Conservation (phyloP, 2,329 filamentous ascomycete species). For the Scedosporium apiospermum region DNA sequence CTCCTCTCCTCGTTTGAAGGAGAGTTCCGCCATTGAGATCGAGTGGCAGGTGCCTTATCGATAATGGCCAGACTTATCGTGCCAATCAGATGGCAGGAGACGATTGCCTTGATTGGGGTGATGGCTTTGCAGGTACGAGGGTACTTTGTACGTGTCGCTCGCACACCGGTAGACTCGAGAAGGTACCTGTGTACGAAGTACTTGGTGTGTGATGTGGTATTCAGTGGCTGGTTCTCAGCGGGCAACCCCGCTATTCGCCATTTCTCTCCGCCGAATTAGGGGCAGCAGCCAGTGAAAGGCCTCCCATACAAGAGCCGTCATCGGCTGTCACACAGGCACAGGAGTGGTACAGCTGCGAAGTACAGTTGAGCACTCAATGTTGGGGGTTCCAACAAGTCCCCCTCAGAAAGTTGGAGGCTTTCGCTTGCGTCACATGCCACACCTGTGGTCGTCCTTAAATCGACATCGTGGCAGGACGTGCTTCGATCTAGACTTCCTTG, state of each 20-base stretch:
- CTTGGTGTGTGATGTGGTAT: no score
- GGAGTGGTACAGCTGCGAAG: no score
- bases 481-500: no score
- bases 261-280: not conserved
- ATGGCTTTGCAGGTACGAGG: not conserved
- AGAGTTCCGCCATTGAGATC: not conserved
- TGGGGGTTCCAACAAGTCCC: no score
- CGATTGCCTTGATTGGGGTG: not conserved
- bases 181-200: no score
- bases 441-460: no score
- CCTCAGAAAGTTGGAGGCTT: no score
- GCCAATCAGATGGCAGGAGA: not conserved
- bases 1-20: not conserved
- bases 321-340: not conserved
- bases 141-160: not conserved
- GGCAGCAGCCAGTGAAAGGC: not conserved
- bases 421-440: no score
- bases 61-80: not conserved
- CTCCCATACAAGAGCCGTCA: not conserved
- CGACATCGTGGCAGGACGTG: no score
- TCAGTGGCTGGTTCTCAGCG: not conserved
- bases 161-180: no score
- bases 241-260: not conserved
- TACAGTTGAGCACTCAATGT: no score
- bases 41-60: not conserved